A percentile compares a stretch with the other conserved stretches of the same genome.
phyloP scores from a whole-genome alignment of 441 rosid species.

The Euphorbia corollata region DNA sequence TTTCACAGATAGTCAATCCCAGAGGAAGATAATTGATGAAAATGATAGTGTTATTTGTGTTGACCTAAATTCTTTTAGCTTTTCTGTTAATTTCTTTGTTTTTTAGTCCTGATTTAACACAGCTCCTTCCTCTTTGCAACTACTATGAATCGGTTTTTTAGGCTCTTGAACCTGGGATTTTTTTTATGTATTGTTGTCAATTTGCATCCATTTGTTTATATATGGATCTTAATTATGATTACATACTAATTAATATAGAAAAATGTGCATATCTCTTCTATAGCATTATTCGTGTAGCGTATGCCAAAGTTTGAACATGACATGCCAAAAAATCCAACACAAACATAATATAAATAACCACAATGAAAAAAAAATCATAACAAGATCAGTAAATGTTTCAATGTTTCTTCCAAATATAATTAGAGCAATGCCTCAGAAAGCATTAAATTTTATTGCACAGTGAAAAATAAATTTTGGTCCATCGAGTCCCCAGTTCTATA shows the following conservation, averaged over 20 bases:
- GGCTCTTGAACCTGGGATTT: conserved; percentile 7
- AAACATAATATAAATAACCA: not conserved
- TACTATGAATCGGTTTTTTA: not conserved
- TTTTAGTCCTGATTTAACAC: not conserved
- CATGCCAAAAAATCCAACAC: not conserved
- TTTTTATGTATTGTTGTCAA: conserved; percentile 9
- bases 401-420: not conserved
- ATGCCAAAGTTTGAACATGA: not conserved
- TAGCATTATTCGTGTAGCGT: too few relatives aligned
- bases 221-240: not conserved
- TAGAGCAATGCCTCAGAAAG: not conserved
- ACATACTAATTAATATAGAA: not conserved
- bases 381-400: not conserved
- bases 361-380: not conserved
- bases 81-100: not conserved
- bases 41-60: not conserved
- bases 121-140: conserved; percentile 4
- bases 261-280: too few relatives aligned
- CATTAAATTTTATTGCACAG: not conserved
- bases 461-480: not conserved
- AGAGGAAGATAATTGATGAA: conserved; percentile 56
- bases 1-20: conserved; percentile 88
- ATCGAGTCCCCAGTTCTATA: not conserved
- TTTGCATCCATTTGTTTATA: conserved; percentile 1
- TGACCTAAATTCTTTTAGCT: not conserved